Evolutionary conservation across 78 protist genomes (phyloP).

Genomic region (Trichosphaerium sp.): DNA sequence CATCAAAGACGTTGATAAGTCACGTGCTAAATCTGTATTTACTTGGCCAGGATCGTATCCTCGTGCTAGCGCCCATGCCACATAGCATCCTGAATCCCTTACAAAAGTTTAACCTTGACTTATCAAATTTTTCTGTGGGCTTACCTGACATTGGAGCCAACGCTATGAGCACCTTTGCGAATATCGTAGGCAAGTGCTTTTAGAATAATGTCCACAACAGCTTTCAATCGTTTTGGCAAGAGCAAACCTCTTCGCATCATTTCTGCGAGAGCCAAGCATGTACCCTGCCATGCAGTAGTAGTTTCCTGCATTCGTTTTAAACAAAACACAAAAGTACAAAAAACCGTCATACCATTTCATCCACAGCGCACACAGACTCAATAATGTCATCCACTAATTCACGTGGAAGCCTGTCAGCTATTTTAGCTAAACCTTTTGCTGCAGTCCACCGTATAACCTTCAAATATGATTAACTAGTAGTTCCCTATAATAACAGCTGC

Average conservation of each 20-base stretch:
- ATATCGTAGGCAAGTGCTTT: slow-evolving; percentile 63
- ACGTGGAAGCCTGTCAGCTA: slow-evolving; percentile 60
- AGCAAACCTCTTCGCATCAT: slow-evolving; percentile 78
- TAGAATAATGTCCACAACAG: slow-evolving; percentile 20
- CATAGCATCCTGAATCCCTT: slow-evolving; percentile 95
- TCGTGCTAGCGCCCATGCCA: slow-evolving; percentile 94
- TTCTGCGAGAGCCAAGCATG: slow-evolving; percentile 88
- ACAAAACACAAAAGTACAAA: not conserved
- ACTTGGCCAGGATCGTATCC: slow-evolving; percentile 80
- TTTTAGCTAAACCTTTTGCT: slow-evolving; percentile 88
- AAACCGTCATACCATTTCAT: slow-evolving; percentile 1
- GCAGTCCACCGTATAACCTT: slow-evolving; percentile 74
- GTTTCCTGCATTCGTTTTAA: too few species aligned
- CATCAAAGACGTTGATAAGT: not conserved
- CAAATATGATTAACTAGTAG: not conserved
- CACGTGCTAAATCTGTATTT: not conserved
- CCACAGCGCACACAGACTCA: slow-evolving; percentile 2
- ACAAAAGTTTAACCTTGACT: too few species aligned
- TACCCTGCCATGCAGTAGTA: slow-evolving; percentile 82
- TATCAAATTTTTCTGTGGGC: too few species aligned
- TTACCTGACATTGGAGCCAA: slow-evolving; percentile 91
- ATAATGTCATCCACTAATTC: slow-evolving; percentile 81
- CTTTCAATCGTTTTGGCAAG: slow-evolving; percentile 62
- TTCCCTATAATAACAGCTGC: not conserved
- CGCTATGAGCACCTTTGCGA: slow-evolving; percentile 46